These are phyloP conservation scores for Phytophthora agathidicida DNA, from an alignment of 352 stramenopile species.

Conservation along the genomic window DNA sequence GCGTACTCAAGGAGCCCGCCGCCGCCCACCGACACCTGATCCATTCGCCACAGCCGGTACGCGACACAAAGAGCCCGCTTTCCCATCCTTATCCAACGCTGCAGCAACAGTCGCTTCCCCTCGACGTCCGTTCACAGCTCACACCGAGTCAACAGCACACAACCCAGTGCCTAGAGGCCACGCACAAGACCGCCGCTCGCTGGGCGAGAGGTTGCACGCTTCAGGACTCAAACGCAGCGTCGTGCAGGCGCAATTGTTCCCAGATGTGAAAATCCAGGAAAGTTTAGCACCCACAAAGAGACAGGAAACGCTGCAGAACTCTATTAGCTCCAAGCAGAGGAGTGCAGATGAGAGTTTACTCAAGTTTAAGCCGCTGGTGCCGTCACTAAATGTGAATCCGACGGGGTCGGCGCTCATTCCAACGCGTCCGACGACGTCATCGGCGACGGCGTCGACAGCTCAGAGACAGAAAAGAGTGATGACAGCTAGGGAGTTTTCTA, in stretches of 20 bases:
- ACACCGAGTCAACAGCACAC: not conserved
- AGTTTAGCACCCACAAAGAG: constrained; percentile 4
- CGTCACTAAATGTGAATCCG: constrained; percentile 32
- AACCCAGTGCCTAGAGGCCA: not conserved
- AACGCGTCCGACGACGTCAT: constrained; percentile 52
- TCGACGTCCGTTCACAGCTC: constrained; percentile 13
- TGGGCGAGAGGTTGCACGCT: constrained; percentile 61
- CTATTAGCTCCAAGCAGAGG: constrained; percentile 10
- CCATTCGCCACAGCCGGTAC: not conserved
- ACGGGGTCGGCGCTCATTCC: constrained; percentile 50
- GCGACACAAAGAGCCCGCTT: not conserved
- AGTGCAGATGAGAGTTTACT: constrained; percentile 15
- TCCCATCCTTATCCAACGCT: constrained; percentile 28
- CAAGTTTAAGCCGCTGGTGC: constrained; percentile 36
- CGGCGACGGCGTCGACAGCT: constrained; percentile 3
- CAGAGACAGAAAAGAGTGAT: constrained; percentile 21
- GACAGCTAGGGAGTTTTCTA: constrained; percentile 23
- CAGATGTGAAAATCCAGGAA: constrained; percentile 13
- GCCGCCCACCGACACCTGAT: constrained; percentile 17
- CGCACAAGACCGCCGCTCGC: not conserved
- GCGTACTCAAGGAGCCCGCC: constrained; percentile 38
- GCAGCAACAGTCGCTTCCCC: constrained; percentile 10
- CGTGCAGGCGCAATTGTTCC: constrained; percentile 58
- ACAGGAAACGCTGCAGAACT: not conserved
- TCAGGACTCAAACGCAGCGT: constrained; percentile 64